Evolutionary conservation across 768 basidiomycete genomes (phyloP).

Genomic region (Baorangia bicolor): DNA sequence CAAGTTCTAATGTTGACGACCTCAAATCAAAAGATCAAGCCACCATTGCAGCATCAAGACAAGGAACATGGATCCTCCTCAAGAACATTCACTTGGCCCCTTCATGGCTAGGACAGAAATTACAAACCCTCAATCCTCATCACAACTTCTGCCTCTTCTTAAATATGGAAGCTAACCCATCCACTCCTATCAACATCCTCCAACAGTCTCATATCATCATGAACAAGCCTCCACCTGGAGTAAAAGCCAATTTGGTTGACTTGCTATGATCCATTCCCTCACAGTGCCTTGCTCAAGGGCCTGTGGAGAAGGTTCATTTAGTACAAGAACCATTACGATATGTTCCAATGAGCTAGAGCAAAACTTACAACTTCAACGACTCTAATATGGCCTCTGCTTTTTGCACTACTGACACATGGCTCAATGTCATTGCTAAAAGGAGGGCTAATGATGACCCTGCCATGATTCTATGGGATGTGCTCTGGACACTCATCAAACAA

Average conservation of each 20-base stretch:
- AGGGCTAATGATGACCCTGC: slow-evolving; percentile 90
- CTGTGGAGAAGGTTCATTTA: slow-evolving; percentile 87
- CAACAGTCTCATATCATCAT: slow-evolving; percentile 95
- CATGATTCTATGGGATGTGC: slow-evolving; percentile 90
- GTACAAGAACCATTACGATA: slow-evolving; percentile 97
- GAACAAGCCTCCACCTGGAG: slow-evolving; percentile 97
- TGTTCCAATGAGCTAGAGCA: slow-evolving; percentile 95
- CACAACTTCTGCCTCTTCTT: slow-evolving; percentile 95
- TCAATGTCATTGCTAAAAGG: slow-evolving; percentile 77
- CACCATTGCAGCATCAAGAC: slow-evolving; percentile 86
- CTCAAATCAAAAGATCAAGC: too few species aligned
- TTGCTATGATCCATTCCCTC: slow-evolving; percentile 75
- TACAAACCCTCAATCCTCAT: slow-evolving; percentile 88
- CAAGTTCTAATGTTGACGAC: too few species aligned
- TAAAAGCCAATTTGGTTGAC: slow-evolving; percentile 94
- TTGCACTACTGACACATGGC: slow-evolving; percentile 89
- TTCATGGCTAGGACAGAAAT: slow-evolving; percentile 91
- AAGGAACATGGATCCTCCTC: slow-evolving; percentile 93
- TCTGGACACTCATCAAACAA: slow-evolving; percentile 92
- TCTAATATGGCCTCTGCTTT: slow-evolving; percentile 95
- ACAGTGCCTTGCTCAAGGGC: slow-evolving; percentile 75
- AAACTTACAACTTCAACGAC: slow-evolving; percentile 98
- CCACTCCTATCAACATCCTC: slow-evolving; percentile 94
- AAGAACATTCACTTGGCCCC: slow-evolving; percentile 98
- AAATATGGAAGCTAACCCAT: slow-evolving; percentile 95